Evolutionary conservation across 1,139 yeast genomes (phyloP).

Genomic region (Debaryomyces udenii): DNA sequence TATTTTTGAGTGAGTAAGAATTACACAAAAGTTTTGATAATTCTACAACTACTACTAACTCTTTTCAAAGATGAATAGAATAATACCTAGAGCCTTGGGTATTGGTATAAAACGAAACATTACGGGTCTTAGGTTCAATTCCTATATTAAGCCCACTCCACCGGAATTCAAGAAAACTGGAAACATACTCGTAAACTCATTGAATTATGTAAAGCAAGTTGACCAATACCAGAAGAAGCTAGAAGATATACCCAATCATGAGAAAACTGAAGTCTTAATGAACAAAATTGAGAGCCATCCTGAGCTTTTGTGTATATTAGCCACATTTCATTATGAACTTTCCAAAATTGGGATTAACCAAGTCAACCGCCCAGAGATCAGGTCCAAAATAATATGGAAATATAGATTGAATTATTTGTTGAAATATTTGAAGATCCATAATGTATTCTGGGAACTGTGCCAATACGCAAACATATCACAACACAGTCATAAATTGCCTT

Average conservation of each 20-base stretch:
- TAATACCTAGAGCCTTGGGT: conserved; percentile 1
- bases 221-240: conserved; percentile 28
- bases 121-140: conserved; percentile 1
- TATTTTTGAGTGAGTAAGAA: conserved; percentile 6
- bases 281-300: conserved; percentile 28
- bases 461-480: conserved; percentile 34
- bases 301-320: conserved; percentile 35
- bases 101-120: neutral
- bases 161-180: conserved; percentile 15
- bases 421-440: conserved; percentile 29
- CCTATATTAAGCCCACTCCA: conserved; percentile 9
- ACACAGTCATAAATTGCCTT: conserved; percentile 32
- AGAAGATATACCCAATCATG: conserved; percentile 20
- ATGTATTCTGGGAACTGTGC: conserved; percentile 46
- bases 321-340: conserved; percentile 38
- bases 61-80: conserved; percentile 3
- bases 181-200: conserved; percentile 15
- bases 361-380: conserved; percentile 17
- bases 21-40: conserved; percentile 6
- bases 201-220: conserved; percentile 34
- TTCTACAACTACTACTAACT: neutral
- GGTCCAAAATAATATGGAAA: conserved; percentile 15
- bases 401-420: conserved; percentile 24
- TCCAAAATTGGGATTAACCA: conserved; percentile 33
- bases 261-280: conserved; percentile 30